Evolutionary conservation across 2,329 filamentous ascomycete species (phyloP), one percentile per base, ranked within the genome.

Genomic region (Claviceps pusilla): DNA sequence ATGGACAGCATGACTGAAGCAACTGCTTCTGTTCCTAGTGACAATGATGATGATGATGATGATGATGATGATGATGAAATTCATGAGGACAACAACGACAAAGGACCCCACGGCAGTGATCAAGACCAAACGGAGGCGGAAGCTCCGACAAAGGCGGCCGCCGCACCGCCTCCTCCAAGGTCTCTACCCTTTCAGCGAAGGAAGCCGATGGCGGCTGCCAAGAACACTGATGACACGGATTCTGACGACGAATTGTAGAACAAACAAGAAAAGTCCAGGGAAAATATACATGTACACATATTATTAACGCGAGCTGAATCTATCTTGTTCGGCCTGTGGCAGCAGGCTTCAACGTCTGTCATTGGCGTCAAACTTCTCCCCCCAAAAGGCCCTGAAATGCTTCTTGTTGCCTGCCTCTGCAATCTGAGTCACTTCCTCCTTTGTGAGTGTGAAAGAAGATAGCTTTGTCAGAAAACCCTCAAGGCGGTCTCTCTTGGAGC

Each of bases 301-400:
- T 50, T 14, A 43, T 51, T 24, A 11, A 43, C 19, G 10, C 35
- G 11, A 49, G 48, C 48, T n/a, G 19, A 24, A 49, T 37, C 4
- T 51, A 42, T 42, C 37, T 31, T 14, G 31, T 48, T 29, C 31
- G 29, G 10, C 11, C 24, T 47, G 11, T 9, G 35, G 33, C 7
- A n/a, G 12, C 41, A 50, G 49, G 14, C 31, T 35, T 55, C 62
- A 70, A 5, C 64, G 62, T 49, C 61, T 61, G 60, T 85, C 82
- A 55, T 79, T 72, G 1, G 65, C 65, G 10, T 65, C 73, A 64
- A 80, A 83, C 55, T 71, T 72, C 16, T 74, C 59, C 2, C 58
- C 68, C 79, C 79, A 86, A 63, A 80, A 86, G 0, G 68, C 76
- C 37, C 82, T 73, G 61, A 70, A 80, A 64, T 86, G 78, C 68